These are phyloP conservation scores for Jatropha podagrica DNA, from an alignment of 441 rosid genomes.

Conservation along the genomic window DNA sequence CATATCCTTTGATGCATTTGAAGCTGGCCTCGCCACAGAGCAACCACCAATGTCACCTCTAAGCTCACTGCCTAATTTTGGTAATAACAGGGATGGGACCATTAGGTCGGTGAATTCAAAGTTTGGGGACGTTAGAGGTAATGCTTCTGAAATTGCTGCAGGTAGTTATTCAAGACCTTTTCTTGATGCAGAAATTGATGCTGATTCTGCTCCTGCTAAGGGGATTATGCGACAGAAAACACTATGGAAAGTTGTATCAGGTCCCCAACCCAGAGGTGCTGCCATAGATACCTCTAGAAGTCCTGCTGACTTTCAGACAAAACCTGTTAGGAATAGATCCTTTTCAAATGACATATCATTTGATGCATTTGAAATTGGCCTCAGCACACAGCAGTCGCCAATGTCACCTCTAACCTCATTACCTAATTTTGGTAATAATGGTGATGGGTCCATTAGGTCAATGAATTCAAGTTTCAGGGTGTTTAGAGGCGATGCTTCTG, in stretches of 20 bases:
- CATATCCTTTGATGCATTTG: conserved; percentile 40
- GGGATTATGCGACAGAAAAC: conserved; percentile 29
- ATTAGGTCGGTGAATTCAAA: conserved; percentile 22
- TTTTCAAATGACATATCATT: conserved; percentile 41
- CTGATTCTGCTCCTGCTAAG: conserved; percentile 41
- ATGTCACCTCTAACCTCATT: conserved; percentile 24
- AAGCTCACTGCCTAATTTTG: conserved; percentile 15
- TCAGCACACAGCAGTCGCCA: conserved; percentile 25
- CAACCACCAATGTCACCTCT: conserved; percentile 31
- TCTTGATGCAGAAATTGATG: conserved; percentile 72
- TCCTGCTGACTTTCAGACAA: conserved; percentile 28
- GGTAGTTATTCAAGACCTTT: conserved; percentile 54
- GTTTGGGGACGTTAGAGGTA: conserved; percentile 34
- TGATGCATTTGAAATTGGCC: conserved; percentile 41
- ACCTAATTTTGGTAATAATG: conserved; percentile 20
- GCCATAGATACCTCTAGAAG: conserved; percentile 21
- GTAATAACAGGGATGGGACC: conserved; percentile 22
- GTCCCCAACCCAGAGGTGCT: conserved; percentile 29
- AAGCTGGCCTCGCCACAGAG: conserved; percentile 29
- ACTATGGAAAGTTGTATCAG: conserved; percentile 32
- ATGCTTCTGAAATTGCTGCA: conserved; percentile 37
- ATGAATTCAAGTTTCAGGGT: conserved; percentile 28
- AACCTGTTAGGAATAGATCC: conserved; percentile 33
- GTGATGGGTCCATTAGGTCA: conserved; percentile 20
- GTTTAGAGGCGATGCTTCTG: conserved; percentile 38